phyloP scores from a whole-genome alignment of 2,329 filamentous ascomycete genomes.

The Tolypocladium ophioglossoides region DNA sequence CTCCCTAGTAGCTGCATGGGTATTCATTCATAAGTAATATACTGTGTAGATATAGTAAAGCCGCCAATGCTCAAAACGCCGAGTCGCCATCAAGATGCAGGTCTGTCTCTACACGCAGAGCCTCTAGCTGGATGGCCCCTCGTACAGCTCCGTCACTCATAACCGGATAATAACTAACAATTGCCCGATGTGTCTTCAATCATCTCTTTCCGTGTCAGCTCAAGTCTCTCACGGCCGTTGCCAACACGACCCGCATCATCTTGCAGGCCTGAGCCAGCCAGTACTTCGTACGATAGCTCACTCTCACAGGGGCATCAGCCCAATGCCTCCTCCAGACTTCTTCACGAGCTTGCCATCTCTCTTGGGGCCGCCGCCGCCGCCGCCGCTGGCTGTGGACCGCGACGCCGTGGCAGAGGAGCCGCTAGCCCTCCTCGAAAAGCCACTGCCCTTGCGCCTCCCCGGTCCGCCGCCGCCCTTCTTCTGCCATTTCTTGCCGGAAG shows the following conservation, averaged over 20 bases:
- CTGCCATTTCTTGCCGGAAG: slow-evolving; percentile 17
- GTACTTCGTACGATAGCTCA: background rate
- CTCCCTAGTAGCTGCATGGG: background rate
- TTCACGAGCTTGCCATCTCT: slow-evolving; percentile 18
- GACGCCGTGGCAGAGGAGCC: slow-evolving; percentile 14
- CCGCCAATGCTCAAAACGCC: background rate
- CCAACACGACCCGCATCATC: background rate
- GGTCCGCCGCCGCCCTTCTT: slow-evolving; percentile 18
- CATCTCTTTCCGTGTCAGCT: background rate
- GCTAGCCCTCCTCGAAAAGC: slow-evolving; percentile 17
- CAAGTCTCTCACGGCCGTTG: background rate
- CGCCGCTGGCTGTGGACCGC: slow-evolving; percentile 8
- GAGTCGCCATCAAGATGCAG: background rate
- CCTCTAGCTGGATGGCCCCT: background rate
- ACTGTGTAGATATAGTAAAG: background rate
- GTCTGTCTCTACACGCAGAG: background rate
- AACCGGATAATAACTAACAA: too few relatives aligned
- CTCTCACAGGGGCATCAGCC: slow-evolving; percentile 25
- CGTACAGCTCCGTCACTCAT: background rate
- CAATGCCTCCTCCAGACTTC: slow-evolving; percentile 25
- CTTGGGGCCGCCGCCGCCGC: slow-evolving; percentile 8
- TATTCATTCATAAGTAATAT: background rate
- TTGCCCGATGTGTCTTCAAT: background rate
- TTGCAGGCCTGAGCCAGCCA: background rate
- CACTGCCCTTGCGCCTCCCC: slow-evolving; percentile 18